Evolutionary conservation across 345 rosid genomes (phyloP), one percentile per base, ranked within the genome.

Genomic region (Arabidopsis arenosa): DNA sequence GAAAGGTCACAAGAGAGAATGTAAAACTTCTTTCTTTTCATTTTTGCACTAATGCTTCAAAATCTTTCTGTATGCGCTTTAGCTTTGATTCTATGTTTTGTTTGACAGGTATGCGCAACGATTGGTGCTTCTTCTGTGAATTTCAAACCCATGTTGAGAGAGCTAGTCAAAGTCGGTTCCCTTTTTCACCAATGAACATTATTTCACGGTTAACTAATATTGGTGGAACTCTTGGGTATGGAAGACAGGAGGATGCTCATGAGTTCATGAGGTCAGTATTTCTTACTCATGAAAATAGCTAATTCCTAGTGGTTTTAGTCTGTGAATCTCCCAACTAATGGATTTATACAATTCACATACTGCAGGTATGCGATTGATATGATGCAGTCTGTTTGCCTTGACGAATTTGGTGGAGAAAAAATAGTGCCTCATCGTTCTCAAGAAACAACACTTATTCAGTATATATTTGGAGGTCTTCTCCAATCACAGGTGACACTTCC

Each of bases 171-270:
- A 89, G 89, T 74, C 65, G 51, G 4, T 76, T 68, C 12, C 87
- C 97, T 43, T 95, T 95, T 78, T 95, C 99, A 44, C 99, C 99
- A 26, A 80, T 84, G 61, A 89, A 80, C 74, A 92, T 92, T 32
- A 85, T 92, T 17, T 92, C 99, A 15, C 83, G 89, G 18, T 64
- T 95, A 73, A 88, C 93, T 35, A 92, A 88, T 70, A 89, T 95
- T 57, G 97, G 97, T 68, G 93, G 99, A 69, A 95, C 90, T 80
- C 96, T 95, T 62, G 97, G 97, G 62, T 88, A 86, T 82, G 99
- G 99, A 80, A 89, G 90, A 85, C 97, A 95, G 71, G 99, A 95
- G 84, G 99, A 95, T 89, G 97, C 99, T 67, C 99, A 95, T 73
- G 99, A 95, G 75, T 88, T 92, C 77, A 92, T 95, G 97, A 95